Base-by-base conservation (phyloP, 768 basidiomycete genomes). In the Amanita molliuscula region DNA sequence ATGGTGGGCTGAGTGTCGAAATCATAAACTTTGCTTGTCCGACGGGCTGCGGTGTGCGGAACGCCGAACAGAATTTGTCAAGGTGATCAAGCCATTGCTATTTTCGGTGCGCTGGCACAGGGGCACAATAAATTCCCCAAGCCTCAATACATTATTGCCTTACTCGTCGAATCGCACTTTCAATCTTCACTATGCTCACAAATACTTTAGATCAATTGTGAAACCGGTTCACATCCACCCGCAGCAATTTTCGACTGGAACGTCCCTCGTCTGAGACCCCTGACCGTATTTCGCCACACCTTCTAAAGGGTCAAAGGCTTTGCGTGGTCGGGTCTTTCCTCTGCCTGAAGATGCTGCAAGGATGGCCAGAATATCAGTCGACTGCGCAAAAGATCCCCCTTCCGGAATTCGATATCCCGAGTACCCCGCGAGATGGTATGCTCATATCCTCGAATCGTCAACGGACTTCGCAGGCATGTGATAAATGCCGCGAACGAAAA, bases 401-500 rank as follows among this genome's bases (percentile, higher is more conserved):
- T 31, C 49, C 49, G 11, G 38, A 50, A 31, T 28, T 44, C 28
- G 41, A 43, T 44, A 16, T 34, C 23, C 31, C 41, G 18, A 31
- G 29, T 18, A n/a, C 26, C 21, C 6, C 42, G 49, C 28, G 45
- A 31, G 47, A 53, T 35, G 48, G 29, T 35, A 31, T 21, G 23
- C 20, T 50, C 31, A 43, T 44, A 16, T 60, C 62, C 5, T 52
- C 58, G 41, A 59, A 61, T 51, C 66, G 69, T 41, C 71, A 73
- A 51, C 66, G 75, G 28, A 77, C 74, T 13, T 63, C 70, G 0
- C 75, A 76, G 51, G 78, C 78, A 18, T 81, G 78, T 56, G 73
- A 76, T 51, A 76, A 75, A 58, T 81, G 78, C 57, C 65, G 78
- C 15, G 71, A 73, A 51, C 67, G 78, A 21, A 81, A 81, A 63